A percentile compares a stretch with the other conserved stretches of the same genome.
These are phyloP conservation scores for Ophiostoma sp. DNA, from an alignment of 2,329 filamentous ascomycete genomes.

Conservation along the genomic window DNA sequence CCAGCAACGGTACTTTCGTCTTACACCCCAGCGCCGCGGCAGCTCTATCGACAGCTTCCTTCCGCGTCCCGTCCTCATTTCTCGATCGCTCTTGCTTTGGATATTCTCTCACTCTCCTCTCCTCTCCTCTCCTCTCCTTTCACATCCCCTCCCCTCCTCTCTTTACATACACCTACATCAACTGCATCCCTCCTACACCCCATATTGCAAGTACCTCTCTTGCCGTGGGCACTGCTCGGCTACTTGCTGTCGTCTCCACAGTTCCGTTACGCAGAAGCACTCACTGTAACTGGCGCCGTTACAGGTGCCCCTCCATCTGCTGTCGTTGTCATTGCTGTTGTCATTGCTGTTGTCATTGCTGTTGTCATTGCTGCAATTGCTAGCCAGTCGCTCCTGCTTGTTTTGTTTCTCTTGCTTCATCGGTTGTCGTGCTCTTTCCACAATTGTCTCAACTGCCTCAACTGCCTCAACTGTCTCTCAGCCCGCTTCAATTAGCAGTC, in stretches of 20 bases:
- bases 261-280: conserved; percentile 26
- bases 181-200: not conserved
- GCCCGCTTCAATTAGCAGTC: not conserved
- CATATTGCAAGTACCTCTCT: conserved; percentile 13
- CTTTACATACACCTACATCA: not conserved
- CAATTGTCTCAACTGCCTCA: not conserved
- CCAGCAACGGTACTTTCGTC: not conserved
- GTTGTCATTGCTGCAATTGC: not conserved
- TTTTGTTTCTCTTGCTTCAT: not conserved
- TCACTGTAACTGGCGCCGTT: conserved; percentile 14
- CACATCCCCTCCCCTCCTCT: not conserved
- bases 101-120: not conserved
- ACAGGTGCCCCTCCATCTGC: conserved; percentile 1
- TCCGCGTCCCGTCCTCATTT: not conserved
- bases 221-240: conserved; percentile 10
- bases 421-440: not conserved
- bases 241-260: conserved; percentile 19
- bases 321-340: not conserved
- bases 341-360: not conserved
- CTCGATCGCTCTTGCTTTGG: not conserved
- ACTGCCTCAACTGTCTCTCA: not conserved
- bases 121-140: not conserved
- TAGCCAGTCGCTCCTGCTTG: not conserved
- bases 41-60: not conserved
- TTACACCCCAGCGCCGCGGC: not conserved